A percentile compares a stretch with the other conserved stretches of the same genome.
Conservation (phyloP, 495 filamentous ascomycete species). For the Pseudoneurospora amorphoporcata region DNA sequence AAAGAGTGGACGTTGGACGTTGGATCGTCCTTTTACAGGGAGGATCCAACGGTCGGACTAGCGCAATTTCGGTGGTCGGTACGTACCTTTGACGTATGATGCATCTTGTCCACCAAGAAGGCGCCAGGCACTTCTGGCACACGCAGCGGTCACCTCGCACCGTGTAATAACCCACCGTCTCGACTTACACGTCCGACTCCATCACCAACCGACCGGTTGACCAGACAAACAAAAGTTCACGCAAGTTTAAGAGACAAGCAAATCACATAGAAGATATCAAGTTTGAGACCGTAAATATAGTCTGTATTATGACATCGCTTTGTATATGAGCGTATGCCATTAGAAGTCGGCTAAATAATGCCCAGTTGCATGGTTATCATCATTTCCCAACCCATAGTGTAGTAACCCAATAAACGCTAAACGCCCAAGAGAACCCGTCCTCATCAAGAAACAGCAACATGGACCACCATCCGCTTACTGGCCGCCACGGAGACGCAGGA, state of each 20-base stretch:
- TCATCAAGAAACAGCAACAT: slow-evolving; percentile 14
- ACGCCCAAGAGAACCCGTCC: not conserved
- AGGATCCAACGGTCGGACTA: not conserved
- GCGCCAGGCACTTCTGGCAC: not conserved
- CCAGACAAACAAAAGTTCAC: not conserved
- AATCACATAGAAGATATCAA: not conserved
- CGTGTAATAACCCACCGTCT: not conserved
- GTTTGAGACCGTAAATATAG: not conserved
- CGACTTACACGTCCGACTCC: not conserved
- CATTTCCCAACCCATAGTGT: not conserved
- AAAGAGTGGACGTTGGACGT: not conserved
- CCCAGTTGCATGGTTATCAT: not conserved
- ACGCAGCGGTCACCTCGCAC: not conserved
- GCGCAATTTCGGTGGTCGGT: not conserved
- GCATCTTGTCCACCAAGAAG: not conserved
- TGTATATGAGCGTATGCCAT: not conserved
- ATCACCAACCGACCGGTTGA: not conserved
- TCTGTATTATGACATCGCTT: not conserved
- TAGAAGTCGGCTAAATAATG: not conserved
- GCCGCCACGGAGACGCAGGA: slow-evolving; percentile 79
- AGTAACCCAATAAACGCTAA: not conserved
- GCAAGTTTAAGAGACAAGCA: not conserved
- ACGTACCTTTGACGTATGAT: not conserved
- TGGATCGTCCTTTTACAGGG: not conserved
- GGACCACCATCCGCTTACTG: slow-evolving; percentile 38